Evolutionary conservation across 371 early-diverging fungal genomes (phyloP).

Genomic region (Lichtheimia corymbifera): DNA sequence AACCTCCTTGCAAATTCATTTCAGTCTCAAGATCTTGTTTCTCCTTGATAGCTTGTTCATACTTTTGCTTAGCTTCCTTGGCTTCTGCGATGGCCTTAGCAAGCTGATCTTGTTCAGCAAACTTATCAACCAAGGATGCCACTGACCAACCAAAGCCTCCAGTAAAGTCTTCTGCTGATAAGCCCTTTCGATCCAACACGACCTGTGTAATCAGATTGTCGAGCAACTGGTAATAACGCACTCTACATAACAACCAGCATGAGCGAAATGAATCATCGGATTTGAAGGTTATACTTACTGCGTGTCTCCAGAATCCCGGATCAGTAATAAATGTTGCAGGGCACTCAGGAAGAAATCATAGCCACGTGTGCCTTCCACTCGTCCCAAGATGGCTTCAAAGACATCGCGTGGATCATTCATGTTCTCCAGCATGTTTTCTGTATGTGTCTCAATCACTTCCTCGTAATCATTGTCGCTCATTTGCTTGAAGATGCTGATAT

Average conservation of each 20-base stretch:
- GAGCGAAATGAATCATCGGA: background rate
- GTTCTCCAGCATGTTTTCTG: constrained; percentile 71
- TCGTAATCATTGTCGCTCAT: constrained; percentile 78
- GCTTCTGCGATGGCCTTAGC: constrained; percentile 68
- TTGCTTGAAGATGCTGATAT: constrained; percentile 75
- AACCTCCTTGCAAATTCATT: constrained; percentile 65
- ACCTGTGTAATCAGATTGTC: constrained; percentile 81
- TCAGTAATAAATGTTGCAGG: constrained; percentile 75
- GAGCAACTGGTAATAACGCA: constrained; percentile 78
- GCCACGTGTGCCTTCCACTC: constrained; percentile 75
- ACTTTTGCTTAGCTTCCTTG: constrained; percentile 56
- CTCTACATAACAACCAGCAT: constrained; percentile 29
- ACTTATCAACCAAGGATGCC: constrained; percentile 70
- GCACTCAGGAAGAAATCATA: constrained; percentile 80
- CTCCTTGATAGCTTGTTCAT: constrained; percentile 51
- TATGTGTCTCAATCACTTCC: constrained; percentile 77
- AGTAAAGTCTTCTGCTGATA: constrained; percentile 59
- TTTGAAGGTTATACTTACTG: constrained; percentile 26
- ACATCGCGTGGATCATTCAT: constrained; percentile 84
- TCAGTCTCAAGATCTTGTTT: constrained; percentile 76
- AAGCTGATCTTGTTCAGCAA: constrained; percentile 82
- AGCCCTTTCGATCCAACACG: constrained; percentile 76
- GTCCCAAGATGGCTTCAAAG: constrained; percentile 69
- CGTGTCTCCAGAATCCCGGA: constrained; percentile 66
- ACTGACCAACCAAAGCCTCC: constrained; percentile 65